Percentiles rank a stretch among this genome's conserved stretches.
phyloP scores from a whole-genome alignment of 225 moss, liverwort and hornwort species.

The Physcomitrium patens region DNA sequence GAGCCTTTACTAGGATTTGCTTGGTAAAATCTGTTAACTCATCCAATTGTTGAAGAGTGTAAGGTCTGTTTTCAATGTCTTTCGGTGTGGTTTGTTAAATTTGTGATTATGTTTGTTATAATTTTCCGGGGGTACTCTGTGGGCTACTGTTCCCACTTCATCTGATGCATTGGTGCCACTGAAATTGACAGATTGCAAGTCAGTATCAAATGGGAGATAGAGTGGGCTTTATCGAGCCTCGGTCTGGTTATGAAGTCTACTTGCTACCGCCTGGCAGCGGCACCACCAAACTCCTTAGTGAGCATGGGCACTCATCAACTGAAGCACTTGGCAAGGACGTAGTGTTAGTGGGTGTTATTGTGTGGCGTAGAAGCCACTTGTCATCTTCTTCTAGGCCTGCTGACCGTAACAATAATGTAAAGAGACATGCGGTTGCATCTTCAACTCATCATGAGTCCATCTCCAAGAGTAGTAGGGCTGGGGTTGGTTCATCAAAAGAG shows the following conservation, averaged over 20 bases:
- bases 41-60: background rate
- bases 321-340: constrained; percentile 62
- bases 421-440: constrained; percentile 70
- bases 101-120: background rate
- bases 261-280: constrained; percentile 79
- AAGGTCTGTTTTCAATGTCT: background rate
- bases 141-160: background rate
- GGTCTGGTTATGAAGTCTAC: constrained; percentile 86
- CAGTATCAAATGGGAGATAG: constrained; percentile 90
- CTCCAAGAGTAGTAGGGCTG: constrained; percentile 70
- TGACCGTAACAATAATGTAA: constrained; percentile 82
- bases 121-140: background rate
- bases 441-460: constrained; percentile 80
- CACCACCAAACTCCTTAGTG: constrained; percentile 71
- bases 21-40: background rate
- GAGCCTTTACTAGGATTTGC: too few relatives aligned
- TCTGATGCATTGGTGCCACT: constrained; percentile 32
- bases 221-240: constrained; percentile 92
- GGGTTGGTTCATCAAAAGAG: constrained; percentile 59
- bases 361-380: constrained; percentile 91
- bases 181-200: constrained; percentile 70
- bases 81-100: background rate
- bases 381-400: constrained; percentile 64
- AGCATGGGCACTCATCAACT: constrained; percentile 58
- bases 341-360: constrained; percentile 89